Base-by-base conservation (phyloP, 2,329 filamentous ascomycete species). In the Aspergillus sp. region DNA sequence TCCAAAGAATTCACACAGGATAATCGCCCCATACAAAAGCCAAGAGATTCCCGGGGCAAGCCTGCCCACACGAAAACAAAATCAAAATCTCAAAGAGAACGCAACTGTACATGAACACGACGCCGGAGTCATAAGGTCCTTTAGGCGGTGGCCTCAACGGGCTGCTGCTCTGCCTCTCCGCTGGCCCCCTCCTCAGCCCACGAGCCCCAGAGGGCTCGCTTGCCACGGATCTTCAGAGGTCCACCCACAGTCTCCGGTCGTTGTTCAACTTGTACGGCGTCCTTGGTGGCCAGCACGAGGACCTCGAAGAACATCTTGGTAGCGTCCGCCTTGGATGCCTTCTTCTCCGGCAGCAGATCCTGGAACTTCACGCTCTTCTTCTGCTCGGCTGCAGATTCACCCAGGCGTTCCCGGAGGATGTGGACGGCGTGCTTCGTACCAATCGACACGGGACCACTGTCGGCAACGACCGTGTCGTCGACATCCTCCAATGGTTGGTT, bases 241-340 rank as follows among this genome's bases (percentile, higher is more conserved):
- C 88, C 90, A 53, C 93, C 93, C 25, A 98, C 84, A 39, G 83
- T 71, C 13, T 84, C 85, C 63, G 88, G 82, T 52, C 85, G 85
- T 77, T 99, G 95, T 74, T 98, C 94, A 25, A 98, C 92, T 78
- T 96, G 96, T 79, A 99, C 90, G 27, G 95, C 95, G 74, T 99
- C 95, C 80, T 99, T 99, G 44, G 95, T 99, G 5, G 94, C 95
- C 50, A 99, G 84, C 3, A 99, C 95, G 23, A 99, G 83, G 57
- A 95, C 89, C 79, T 99, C 95, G 70, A 99, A 99, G 81, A 99
- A 99, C 92, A 99, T 97, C 83, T 97, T 97, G 47, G 95, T 99
- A 0, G 95, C 95, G 70, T 98, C 95, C 8, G 90, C 90, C 76
- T 91, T 91, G 66, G 85, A 92, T 0, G 94, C 94, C 62, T 85